Evolutionary conservation across 1,139 yeast genomes (phyloP).

Genomic region (Suhomyces anneliseae): DNA sequence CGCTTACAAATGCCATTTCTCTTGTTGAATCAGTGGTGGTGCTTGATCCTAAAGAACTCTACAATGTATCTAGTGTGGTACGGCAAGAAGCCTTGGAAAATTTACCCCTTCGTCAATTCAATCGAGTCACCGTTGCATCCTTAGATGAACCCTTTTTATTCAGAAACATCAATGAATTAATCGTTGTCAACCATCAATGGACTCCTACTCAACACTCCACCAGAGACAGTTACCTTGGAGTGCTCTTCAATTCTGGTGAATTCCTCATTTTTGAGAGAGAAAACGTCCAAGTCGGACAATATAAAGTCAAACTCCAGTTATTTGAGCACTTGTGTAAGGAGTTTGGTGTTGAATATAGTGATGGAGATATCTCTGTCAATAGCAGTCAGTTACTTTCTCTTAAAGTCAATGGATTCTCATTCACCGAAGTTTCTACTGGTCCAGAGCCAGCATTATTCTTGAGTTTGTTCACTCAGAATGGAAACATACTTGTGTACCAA

Average conservation of each 20-base stretch:
- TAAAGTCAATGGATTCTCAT: constrained; percentile 31
- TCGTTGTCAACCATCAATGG: constrained; percentile 41
- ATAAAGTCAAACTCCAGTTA: constrained; percentile 26
- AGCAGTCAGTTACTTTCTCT: constrained; percentile 22
- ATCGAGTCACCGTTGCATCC: constrained; percentile 26
- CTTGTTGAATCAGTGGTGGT: constrained; percentile 11
- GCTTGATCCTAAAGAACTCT: constrained; percentile 33
- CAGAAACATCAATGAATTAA: constrained; percentile 33
- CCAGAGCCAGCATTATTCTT: constrained; percentile 15
- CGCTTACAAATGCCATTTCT: constrained; percentile 30
- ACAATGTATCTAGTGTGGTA: constrained; percentile 27
- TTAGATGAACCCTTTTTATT: constrained; percentile 33
- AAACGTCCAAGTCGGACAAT: constrained; percentile 23
- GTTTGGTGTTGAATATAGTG: constrained; percentile 17
- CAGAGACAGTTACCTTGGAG: constrained; percentile 34
- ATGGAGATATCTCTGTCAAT: constrained; percentile 12
- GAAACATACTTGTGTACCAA: constrained; percentile 21
- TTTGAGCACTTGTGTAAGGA: constrained; percentile 29
- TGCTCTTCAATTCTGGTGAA: constrained; percentile 43
- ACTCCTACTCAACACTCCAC: constrained; percentile 23
- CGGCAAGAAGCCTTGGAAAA: constrained; percentile 29
- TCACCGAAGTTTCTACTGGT: constrained; percentile 18
- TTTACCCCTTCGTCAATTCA: constrained; percentile 33
- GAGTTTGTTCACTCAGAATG: constrained; percentile 19
- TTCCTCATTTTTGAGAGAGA: constrained; percentile 33